phyloP scores from a whole-genome alignment of 2,329 filamentous ascomycete species.

The Pyrenophora graminea region DNA sequence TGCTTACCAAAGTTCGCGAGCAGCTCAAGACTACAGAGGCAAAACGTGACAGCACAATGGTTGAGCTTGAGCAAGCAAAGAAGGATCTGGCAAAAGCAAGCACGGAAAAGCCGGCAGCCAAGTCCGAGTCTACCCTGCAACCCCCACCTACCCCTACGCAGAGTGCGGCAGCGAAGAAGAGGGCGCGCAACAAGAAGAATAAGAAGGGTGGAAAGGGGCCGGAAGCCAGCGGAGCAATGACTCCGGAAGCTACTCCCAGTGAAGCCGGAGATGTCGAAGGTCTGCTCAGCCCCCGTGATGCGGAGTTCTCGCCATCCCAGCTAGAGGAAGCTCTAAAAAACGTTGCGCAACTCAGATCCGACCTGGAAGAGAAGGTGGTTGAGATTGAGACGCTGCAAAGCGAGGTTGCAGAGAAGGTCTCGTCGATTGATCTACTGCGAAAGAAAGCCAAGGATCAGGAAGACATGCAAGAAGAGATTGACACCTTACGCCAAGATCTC shows the following conservation, averaged over 20 bases:
- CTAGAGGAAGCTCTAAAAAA: constrained; percentile 37
- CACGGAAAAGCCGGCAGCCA: constrained; percentile 19
- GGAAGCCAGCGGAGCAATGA: constrained; percentile 40
- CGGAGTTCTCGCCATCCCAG: constrained; percentile 50
- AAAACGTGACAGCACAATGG: constrained; percentile 52
- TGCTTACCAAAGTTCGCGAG: constrained; percentile 59
- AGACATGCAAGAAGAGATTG: constrained; percentile 81
- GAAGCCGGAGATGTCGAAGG: constrained; percentile 46
- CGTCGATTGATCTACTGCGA: constrained; percentile 71
- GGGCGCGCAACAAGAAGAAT: constrained; percentile 77
- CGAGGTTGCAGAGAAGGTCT: constrained; percentile 61
- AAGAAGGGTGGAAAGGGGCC: constrained; percentile 67
- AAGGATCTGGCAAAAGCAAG: constrained; percentile 32
- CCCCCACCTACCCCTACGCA: constrained; percentile 27
- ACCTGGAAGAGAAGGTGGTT: constrained; percentile 43
- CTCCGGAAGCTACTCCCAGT: constrained; percentile 41
- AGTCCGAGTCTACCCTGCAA: constrained; percentile 22
- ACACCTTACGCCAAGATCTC: constrained; percentile 78
- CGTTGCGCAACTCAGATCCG: constrained; percentile 37
- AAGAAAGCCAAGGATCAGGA: constrained; percentile 76
- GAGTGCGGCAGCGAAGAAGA: constrained; percentile 67
- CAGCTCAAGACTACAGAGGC: constrained; percentile 60
- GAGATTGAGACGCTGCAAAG: constrained; percentile 38
- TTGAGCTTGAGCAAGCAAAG: constrained; percentile 45
- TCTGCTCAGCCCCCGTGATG: constrained; percentile 39